Conservation (phyloP, 179 eudicot genomes). For the Drosera spatulata region DNA sequence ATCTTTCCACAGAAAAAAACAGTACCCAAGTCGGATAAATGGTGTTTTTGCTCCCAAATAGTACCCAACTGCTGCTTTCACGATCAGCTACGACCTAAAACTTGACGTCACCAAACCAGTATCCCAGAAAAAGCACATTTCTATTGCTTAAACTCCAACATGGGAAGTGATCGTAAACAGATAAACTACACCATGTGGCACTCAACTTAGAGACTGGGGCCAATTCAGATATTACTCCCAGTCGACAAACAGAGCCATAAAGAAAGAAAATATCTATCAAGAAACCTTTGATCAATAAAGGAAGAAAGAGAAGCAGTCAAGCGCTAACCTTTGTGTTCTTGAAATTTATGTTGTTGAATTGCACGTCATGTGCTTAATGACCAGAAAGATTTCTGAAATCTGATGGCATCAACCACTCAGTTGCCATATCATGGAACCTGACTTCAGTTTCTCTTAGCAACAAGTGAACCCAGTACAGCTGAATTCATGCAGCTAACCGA, state of each 20-base stretch:
- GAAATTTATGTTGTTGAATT: not conserved
- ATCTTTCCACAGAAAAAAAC: too few species aligned
- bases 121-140: too few species aligned
- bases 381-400: not conserved
- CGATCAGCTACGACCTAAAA: too few species aligned
- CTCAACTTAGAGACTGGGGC: too few species aligned
- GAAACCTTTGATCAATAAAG: not conserved
- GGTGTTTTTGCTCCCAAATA: too few species aligned
- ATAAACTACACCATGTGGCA: too few species aligned
- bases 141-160: too few species aligned
- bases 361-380: not conserved
- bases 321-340: not conserved
- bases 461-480: slow-evolving; percentile 8
- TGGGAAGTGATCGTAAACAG: too few species aligned
- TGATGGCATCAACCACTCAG: not conserved
- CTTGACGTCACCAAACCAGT: too few species aligned
- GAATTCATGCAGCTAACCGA: slow-evolving; percentile 17
- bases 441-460: slow-evolving; percentile 6
- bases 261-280: not conserved
- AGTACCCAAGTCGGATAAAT: too few species aligned
- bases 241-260: not conserved
- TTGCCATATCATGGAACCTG: not conserved
- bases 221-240: too few species aligned
- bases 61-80: too few species aligned
- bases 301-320: not conserved